These are phyloP conservation scores for Hibiscus trionum DNA, from an alignment of 345 rosid species.

Conservation along the genomic window DNA sequence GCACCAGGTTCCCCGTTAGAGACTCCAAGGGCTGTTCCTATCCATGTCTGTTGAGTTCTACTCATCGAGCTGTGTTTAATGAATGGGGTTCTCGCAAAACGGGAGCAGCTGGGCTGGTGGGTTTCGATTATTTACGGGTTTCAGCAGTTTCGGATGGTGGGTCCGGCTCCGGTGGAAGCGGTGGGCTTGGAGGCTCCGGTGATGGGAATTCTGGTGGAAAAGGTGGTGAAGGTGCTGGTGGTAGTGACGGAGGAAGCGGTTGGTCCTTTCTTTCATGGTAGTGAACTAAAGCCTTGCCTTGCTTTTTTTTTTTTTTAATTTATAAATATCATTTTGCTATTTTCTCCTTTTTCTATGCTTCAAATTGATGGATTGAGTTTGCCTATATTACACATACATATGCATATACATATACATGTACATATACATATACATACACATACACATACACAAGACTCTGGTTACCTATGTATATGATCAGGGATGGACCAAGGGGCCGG, in stretches of 20 bases:
- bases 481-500: too few species aligned
- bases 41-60: conserved; percentile 19
- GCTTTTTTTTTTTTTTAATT: neutral
- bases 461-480: neutral
- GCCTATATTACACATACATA: too few species aligned
- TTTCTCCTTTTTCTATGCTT: neutral
- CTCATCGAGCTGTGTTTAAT: conserved; percentile 18
- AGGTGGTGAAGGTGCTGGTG: conserved; percentile 28
- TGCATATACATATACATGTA: too few species aligned
- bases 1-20: conserved; percentile 14
- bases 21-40: conserved; percentile 21
- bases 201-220: conserved; percentile 48
- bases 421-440: too few species aligned
- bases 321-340: neutral
- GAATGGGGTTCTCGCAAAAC: conserved; percentile 16
- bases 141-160: conserved; percentile 43
- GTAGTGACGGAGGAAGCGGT: conserved; percentile 22
- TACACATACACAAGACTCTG: neutral
- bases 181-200: conserved; percentile 56
- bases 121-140: conserved; percentile 22
- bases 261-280: conserved; percentile 87
- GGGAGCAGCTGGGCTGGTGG: conserved; percentile 24
- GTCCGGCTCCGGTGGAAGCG: conserved; percentile 31
- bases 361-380: neutral
- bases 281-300: neutral